Base-by-base conservation (phyloP, 306 rosid species). In the Vicia faba region DNA sequence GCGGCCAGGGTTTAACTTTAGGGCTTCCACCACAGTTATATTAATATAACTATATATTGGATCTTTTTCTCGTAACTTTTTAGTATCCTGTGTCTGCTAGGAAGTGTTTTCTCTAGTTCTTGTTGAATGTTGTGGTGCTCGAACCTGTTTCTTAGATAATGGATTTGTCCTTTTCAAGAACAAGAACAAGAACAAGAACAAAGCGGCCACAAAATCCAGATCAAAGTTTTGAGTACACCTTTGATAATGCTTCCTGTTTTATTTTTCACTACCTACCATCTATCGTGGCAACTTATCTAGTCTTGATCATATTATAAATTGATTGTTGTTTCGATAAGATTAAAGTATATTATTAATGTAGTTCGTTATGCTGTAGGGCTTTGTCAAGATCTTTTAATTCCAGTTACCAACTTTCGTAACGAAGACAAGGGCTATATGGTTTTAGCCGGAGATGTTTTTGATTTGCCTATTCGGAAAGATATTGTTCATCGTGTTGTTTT, bases 381-480 rank as follows among this genome's bases (percentile, higher is more conserved):
- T 53, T 53, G 49, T 66, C 91, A 90, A 80, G 97, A 89, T 82
- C 80, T 92, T 79, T 79, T 92, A 65, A 88, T 86, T 83, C 98
- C 96, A 46, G 93, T 92, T 69, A 85, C 97, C 61, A 90, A 95
- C 78, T 90, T 95, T 73, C 72, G 80, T 71, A 77, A 80, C 58
- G 96, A 95, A 78, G 95, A 88, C 69, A 93, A 85, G 78, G 98
- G 98, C 69, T 80, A 81, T 44, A 86, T 85, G 87, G 91, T 95
- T 66, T 88, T 86, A 75, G 85, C 92, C 79, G 99, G 97, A 53
- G 97, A 90, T 82, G 92, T 95, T 74, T 90, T 95, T 70, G 96
- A 95, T 60, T 66, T 90, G 46, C 96, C 96, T 51, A 88, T 95
- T 57, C 85, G 97, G 74, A 95, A 95, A 85, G 97, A 90, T 62